These are phyloP conservation scores for Leccinum subgranulosum DNA, from an alignment of 768 basidiomycete genomes.

Conservation along the genomic window DNA sequence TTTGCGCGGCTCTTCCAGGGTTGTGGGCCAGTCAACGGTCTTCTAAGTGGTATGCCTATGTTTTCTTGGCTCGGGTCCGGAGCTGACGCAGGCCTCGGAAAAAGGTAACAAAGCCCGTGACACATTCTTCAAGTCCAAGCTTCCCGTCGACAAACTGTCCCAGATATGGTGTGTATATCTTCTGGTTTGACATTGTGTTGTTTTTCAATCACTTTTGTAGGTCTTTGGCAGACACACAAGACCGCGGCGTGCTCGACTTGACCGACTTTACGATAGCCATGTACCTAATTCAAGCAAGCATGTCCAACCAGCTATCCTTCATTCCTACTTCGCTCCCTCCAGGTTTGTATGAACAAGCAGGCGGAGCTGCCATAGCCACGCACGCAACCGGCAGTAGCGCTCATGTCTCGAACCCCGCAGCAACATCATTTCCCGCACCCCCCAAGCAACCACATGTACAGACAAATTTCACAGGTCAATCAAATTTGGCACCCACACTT, in stretches of 20 bases:
- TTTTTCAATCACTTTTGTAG: slow-evolving; percentile 37
- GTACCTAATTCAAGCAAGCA: slow-evolving; percentile 92
- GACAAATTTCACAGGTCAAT: slow-evolving; percentile 45
- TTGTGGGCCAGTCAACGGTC: slow-evolving; percentile 68
- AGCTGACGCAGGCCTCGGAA: slow-evolving; percentile 1
- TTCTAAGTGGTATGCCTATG: slow-evolving; percentile 64
- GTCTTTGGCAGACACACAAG: slow-evolving; percentile 94
- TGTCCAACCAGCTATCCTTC: slow-evolving; percentile 71
- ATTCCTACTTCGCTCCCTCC: slow-evolving; percentile 78
- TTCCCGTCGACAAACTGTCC: slow-evolving; percentile 81
- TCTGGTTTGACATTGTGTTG: not conserved
- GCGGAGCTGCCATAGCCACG: slow-evolving; percentile 38
- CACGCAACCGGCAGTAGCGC: slow-evolving; percentile 62
- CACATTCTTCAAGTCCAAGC: slow-evolving; percentile 88
- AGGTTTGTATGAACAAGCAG: slow-evolving; percentile 81
- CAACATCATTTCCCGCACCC: slow-evolving; percentile 40
- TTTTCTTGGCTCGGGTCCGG: not conserved
- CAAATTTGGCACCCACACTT: slow-evolving; percentile 20
- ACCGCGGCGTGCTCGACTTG: slow-evolving; percentile 82
- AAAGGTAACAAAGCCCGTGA: slow-evolving; percentile 85
- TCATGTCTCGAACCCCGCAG: slow-evolving; percentile 57
- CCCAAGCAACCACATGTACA: slow-evolving; percentile 65
- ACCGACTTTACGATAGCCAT: slow-evolving; percentile 94
- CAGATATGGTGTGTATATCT: slow-evolving; percentile 77
- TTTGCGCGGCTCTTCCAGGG: slow-evolving; percentile 77